A percentile compares a stretch with the other conserved stretches of the same genome.
Conservation (phyloP, 116 monocot species). For the Zostera marina region DNA sequence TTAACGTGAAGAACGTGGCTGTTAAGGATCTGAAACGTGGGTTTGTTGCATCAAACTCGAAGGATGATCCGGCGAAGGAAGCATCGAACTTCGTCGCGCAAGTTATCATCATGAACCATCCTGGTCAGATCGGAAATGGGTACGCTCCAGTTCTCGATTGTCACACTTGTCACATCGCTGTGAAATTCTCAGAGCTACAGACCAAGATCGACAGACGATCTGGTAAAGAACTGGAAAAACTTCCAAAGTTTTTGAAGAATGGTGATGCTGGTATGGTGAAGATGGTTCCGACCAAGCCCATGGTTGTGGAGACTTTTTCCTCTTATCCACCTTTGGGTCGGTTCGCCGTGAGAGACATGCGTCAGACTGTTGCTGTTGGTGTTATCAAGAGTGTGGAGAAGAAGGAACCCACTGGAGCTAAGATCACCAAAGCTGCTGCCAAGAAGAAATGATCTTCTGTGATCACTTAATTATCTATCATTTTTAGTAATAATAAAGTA, state of each 20-base stretch:
- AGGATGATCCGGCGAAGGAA: conserved; percentile 16
- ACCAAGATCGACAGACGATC: conserved; percentile 20
- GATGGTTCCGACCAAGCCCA: conserved; percentile 24
- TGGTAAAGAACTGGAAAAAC: conserved; percentile 19
- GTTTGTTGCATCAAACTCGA: conserved; percentile 17
- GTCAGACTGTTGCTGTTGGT: conserved; percentile 25
- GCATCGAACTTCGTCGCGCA: conserved; percentile 19
- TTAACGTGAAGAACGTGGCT: conserved; percentile 20
- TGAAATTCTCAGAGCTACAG: conserved; percentile 17
- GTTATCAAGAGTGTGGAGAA: conserved; percentile 26
- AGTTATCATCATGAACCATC: conserved; percentile 25
- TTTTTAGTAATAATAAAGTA: background rate
- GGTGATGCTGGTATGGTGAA: conserved; percentile 17
- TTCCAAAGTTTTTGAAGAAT: conserved; percentile 18
- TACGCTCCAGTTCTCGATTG: conserved; percentile 19
- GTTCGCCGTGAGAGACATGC: conserved; percentile 23
- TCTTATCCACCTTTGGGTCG: conserved; percentile 19
- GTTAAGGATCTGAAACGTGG: conserved; percentile 22
- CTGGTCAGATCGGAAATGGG: conserved; percentile 18
- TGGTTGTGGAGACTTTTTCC: conserved; percentile 29
- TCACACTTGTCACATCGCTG: conserved; percentile 22
- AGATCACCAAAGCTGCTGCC: conserved; percentile 21
- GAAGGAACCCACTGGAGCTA: conserved; percentile 19
- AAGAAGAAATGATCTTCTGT: conserved; percentile 33
- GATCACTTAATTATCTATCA: background rate